Evolutionary conservation across 2,329 filamentous ascomycete genomes (phyloP).

Genomic region (Fusarium udum): DNA sequence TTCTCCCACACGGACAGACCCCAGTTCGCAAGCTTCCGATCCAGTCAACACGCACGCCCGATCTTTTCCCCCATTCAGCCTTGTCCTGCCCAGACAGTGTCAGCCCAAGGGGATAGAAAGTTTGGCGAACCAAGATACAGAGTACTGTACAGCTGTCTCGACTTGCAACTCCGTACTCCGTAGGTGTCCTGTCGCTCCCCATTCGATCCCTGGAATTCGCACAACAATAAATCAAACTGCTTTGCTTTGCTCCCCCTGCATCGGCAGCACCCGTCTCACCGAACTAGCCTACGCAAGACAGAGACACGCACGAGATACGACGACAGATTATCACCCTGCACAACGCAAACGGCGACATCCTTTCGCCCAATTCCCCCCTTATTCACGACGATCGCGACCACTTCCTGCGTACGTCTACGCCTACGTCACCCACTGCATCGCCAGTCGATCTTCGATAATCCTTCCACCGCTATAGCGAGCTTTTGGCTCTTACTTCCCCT

Average conservation of each 20-base stretch:
- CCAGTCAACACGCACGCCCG: constrained; percentile 29
- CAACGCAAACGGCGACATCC: constrained; percentile 17
- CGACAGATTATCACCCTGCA: constrained; percentile 14
- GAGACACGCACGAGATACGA: constrained; percentile 41
- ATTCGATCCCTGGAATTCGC: constrained; percentile 24
- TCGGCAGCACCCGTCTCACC: constrained; percentile 37
- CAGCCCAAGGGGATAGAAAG: constrained; percentile 35
- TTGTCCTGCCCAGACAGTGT: constrained; percentile 28
- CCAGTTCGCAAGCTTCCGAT: constrained; percentile 28
- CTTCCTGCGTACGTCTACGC: constrained; percentile 15
- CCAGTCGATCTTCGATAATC: constrained; percentile 17
- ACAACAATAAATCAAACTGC: constrained; percentile 31
- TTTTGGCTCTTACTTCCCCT: constrained; percentile 15
- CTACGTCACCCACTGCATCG: constrained; percentile 6
- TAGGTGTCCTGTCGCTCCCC: constrained; percentile 7
- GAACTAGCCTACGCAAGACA: constrained; percentile 37
- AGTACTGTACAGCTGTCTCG: constrained; percentile 3
- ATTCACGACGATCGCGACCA: constrained; percentile 26
- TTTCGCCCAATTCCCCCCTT: constrained; percentile 10
- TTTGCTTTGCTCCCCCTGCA: constrained; percentile 36
- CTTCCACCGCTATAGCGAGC: constrained; percentile 20
- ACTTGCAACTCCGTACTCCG: constrained; percentile 5
- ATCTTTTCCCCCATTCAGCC: constrained; percentile 36
- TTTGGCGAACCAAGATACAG: constrained; percentile 26
- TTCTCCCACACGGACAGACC: constrained; percentile 27